These are phyloP conservation scores for Fusarium coicis DNA, from an alignment of 2,329 filamentous ascomycete genomes.

Conservation along the genomic window DNA sequence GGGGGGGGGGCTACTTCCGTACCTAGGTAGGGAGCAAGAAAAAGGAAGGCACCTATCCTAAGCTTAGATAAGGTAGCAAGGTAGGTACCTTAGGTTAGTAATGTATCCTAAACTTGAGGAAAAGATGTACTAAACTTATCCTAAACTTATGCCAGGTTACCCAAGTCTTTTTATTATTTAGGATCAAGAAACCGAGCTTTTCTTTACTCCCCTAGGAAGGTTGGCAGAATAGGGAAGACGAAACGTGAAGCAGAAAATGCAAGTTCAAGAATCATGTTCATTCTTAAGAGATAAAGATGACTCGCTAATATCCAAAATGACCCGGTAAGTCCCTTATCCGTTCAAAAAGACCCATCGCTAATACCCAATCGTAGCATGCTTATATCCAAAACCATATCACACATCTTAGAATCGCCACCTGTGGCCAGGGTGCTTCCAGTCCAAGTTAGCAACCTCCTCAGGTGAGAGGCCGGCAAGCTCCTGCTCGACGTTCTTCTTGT, in stretches of 20 bases:
- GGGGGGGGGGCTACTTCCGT: too few relatives aligned
- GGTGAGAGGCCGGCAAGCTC: conserved; percentile 66
- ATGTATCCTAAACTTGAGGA: too few relatives aligned
- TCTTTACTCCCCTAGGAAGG: too few relatives aligned
- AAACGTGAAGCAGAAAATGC: background rate
- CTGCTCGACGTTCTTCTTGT: conserved; percentile 63
- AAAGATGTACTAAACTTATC: too few relatives aligned
- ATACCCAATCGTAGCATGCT: conserved; percentile 1
- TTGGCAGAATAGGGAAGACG: background rate
- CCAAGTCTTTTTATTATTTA: background rate
- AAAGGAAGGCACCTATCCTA: too few relatives aligned
- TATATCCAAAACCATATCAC: background rate
- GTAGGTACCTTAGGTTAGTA: too few relatives aligned
- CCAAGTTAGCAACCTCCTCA: conserved; percentile 67
- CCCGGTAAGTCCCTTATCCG: background rate
- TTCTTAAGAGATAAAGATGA: conserved; percentile 5
- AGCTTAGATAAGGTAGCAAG: too few relatives aligned
- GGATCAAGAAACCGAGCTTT: too few relatives aligned
- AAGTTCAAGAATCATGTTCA: background rate
- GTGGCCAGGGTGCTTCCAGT: conserved; percentile 76
- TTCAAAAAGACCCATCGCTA: conserved; percentile 3
- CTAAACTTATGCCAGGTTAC: background rate
- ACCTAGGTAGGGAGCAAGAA: too few relatives aligned
- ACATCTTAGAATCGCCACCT: conserved; percentile 60
- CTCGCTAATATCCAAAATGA: conserved; percentile 14